phyloP scores from a whole-genome alignment of 1,284 basidiomycete species.

The Rhodotorula sp. region DNA sequence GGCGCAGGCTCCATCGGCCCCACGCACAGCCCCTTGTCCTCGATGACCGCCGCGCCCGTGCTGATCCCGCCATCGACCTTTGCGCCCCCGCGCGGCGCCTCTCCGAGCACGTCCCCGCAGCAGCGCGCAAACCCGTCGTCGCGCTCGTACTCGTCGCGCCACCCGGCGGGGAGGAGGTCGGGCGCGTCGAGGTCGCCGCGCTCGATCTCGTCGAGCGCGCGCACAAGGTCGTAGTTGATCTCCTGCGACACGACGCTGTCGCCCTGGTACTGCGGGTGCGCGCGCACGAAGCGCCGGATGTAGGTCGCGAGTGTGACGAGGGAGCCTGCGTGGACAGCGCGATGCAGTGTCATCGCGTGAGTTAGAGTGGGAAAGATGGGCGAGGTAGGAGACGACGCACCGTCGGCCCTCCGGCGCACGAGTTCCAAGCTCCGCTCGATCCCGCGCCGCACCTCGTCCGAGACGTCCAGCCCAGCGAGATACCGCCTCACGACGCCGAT shows the following conservation, averaged over 20 bases:
- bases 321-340: conserved; percentile 58
- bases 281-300: conserved; percentile 87
- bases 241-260: conserved; percentile 87
- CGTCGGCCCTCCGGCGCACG: conserved; percentile 74
- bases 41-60: conserved; percentile 17
- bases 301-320: conserved; percentile 88
- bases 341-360: neutral
- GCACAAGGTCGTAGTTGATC: conserved; percentile 92
- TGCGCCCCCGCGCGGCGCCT: neutral
- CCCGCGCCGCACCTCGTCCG: conserved; percentile 72
- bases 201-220: conserved; percentile 82
- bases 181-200: conserved; percentile 47
- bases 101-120: conserved; percentile 6
- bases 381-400: conserved; percentile 54
- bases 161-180: conserved; percentile 46
- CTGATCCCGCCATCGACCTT: neutral
- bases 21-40: conserved; percentile 17
- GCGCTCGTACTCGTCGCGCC: conserved; percentile 9
- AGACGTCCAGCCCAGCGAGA: conserved; percentile 80
- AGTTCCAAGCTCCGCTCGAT: conserved; percentile 79
- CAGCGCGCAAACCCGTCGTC: conserved; percentile 4
- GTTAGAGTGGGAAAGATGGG: neutral
- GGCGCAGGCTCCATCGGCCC: conserved; percentile 13
- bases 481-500: conserved; percentile 82
- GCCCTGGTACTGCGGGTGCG: conserved; percentile 84